These are phyloP conservation scores for Termitomyces heimii DNA, from an alignment of 768 basidiomycete genomes.

Conservation along the genomic window DNA sequence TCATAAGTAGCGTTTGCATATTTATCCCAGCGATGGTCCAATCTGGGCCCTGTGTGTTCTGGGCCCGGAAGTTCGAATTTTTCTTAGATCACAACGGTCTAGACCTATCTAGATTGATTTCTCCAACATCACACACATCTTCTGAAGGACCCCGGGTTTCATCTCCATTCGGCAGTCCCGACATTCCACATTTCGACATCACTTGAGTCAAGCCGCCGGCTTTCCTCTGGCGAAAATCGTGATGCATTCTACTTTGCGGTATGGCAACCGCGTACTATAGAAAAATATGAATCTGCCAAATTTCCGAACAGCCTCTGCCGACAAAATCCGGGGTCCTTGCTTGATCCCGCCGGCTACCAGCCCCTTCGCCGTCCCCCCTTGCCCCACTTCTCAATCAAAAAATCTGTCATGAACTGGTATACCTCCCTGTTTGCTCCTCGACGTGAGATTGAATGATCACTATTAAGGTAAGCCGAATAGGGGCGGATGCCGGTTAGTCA, in stretches of 20 bases:
- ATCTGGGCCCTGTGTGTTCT: conserved; percentile 15
- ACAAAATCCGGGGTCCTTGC: neutral
- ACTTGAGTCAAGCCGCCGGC: no score
- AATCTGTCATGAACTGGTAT: conserved; percentile 79
- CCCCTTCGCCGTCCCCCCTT: conserved; percentile 65
- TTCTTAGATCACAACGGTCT: conserved; percentile 6
- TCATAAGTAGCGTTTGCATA: conserved; percentile 12
- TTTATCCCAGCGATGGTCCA: conserved; percentile 16
- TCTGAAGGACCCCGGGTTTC: neutral
- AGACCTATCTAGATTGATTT: conserved; percentile 10
- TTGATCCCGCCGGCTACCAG: conserved; percentile 34
- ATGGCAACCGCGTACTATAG: no score
- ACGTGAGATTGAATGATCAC: conserved; percentile 72
- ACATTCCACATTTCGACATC: no score
- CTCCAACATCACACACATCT: neutral
- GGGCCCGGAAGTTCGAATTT: conserved; percentile 6
- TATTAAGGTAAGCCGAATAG: conserved; percentile 22
- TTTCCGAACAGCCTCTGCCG: no score
- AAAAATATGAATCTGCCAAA: no score
- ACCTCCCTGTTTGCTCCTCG: conserved; percentile 82
- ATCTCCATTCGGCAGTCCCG: neutral
- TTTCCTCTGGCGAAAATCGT: neutral
- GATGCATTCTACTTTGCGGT: no score
- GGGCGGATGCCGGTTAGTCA: conserved; percentile 13
- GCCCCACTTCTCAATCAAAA: conserved; percentile 92